phyloP scores from a whole-genome alignment of 192 early-diverging fungal species.

The Coemansia sp. region DNA sequence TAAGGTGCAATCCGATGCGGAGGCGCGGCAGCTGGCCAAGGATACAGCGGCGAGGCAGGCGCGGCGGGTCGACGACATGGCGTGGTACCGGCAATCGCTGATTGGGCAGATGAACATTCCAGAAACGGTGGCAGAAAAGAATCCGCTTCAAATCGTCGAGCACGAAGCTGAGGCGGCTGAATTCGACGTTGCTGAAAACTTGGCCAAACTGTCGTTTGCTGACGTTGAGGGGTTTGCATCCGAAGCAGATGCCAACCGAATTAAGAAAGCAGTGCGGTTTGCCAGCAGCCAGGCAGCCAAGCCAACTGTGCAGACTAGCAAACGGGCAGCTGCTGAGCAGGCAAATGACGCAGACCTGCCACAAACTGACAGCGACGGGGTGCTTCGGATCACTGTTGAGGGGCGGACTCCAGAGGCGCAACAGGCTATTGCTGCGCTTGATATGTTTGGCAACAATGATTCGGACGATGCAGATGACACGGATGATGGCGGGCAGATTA shows the following conservation, averaged over 20 bases:
- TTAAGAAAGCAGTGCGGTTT: slow-evolving; percentile 24
- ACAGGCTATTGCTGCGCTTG: not conserved
- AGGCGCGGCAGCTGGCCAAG: not conserved
- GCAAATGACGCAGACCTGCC: not conserved
- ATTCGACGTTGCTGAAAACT: slow-evolving; percentile 21
- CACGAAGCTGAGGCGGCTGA: slow-evolving; percentile 6
- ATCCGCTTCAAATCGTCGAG: slow-evolving; percentile 38
- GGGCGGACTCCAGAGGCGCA: not conserved
- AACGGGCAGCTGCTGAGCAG: not conserved
- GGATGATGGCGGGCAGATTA: not conserved
- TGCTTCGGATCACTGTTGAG: slow-evolving; percentile 4
- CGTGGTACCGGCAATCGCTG: slow-evolving; percentile 35
- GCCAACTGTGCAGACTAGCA: not conserved
- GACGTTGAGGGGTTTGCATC: slow-evolving; percentile 52
- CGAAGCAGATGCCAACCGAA: slow-evolving; percentile 22
- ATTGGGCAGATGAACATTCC: slow-evolving; percentile 42
- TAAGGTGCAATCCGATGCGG: not conserved
- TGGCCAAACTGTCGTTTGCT: slow-evolving; percentile 39
- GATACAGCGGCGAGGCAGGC: not conserved
- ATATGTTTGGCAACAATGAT: not conserved
- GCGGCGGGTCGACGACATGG: not conserved
- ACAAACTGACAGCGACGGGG: slow-evolving; percentile 3
- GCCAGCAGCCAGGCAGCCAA: not conserved
- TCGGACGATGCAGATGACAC: not conserved
- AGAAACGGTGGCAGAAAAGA: slow-evolving; percentile 18